These are phyloP conservation scores for Microglena sp. DNA, from an alignment of 139 green algal genomes.

Conservation along the genomic window DNA sequence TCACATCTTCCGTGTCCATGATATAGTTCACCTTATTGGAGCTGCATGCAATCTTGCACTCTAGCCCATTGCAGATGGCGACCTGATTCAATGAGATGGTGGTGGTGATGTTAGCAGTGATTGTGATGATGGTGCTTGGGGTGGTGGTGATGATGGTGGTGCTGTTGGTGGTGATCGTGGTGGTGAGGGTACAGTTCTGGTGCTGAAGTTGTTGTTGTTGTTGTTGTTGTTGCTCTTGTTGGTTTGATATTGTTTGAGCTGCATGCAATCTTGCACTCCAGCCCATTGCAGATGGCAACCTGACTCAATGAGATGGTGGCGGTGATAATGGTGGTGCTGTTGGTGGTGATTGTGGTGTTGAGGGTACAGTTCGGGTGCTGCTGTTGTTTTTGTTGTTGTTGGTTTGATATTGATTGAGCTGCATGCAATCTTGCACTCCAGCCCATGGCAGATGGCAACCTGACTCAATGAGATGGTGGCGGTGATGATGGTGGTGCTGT, in stretches of 20 bases:
- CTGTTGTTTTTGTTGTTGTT: no score
- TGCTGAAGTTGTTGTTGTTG: no score
- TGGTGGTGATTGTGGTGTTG: neutral
- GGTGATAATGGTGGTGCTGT: no score
- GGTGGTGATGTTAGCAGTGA: no score
- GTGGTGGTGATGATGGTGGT: neutral
- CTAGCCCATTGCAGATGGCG: conserved; percentile 72
- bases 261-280: conserved; percentile 91
- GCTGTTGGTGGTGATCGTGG: no score
- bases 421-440: conserved; percentile 91
- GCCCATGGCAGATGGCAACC: conserved; percentile 63
- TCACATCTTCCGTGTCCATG: conserved; percentile 89
- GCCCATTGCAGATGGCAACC: conserved; percentile 64
- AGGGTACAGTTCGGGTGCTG: neutral
- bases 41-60: conserved; percentile 84
- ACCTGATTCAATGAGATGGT: conserved; percentile 31
- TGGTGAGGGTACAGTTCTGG: no score
- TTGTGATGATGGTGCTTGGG: neutral
- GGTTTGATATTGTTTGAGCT: conserved; percentile 62
- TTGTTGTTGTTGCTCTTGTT: no score
- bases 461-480: conserved; percentile 28
- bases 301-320: conserved; percentile 28
- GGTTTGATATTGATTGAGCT: conserved; percentile 62
- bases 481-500: no score
- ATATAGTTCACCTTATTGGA: conserved; percentile 83